Conservation (phyloP, 176 grass and related monocot genomes). For the Thinopyrum elongatum region DNA sequence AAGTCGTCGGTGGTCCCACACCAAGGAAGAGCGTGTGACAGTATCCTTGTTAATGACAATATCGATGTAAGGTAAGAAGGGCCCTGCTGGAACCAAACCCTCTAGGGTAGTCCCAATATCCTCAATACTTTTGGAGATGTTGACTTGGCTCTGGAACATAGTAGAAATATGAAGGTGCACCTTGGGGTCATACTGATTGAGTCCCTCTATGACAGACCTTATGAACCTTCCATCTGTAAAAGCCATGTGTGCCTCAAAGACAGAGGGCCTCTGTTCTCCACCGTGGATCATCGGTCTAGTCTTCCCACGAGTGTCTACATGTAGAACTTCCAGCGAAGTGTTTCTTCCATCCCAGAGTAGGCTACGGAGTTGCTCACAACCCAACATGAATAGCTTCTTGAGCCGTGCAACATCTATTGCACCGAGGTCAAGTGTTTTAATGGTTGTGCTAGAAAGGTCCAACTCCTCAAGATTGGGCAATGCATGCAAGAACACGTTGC, state of each 20-base stretch:
- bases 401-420: background rate
- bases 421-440: background rate
- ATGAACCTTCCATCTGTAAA: too few species aligned
- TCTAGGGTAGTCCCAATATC: background rate
- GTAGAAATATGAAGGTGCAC: background rate
- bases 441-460: background rate
- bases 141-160: background rate
- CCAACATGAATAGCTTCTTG: background rate
- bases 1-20: background rate
- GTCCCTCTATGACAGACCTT: too few species aligned
- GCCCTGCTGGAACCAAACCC: background rate
- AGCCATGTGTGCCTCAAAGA: too few species aligned
- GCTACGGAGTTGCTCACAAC: background rate
- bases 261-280: too few species aligned
- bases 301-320: background rate
- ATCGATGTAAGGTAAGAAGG: background rate
- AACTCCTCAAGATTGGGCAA: background rate
- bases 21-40: background rate
- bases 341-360: background rate
- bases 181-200: background rate
- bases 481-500: background rate
- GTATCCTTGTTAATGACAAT: background rate
- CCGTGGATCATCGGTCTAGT: too few species aligned
- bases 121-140: background rate
- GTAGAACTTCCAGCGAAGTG: background rate